These are phyloP conservation scores for Exophiala xenobiotica DNA, from an alignment of 2,329 filamentous ascomycete genomes.

Conservation along the genomic window DNA sequence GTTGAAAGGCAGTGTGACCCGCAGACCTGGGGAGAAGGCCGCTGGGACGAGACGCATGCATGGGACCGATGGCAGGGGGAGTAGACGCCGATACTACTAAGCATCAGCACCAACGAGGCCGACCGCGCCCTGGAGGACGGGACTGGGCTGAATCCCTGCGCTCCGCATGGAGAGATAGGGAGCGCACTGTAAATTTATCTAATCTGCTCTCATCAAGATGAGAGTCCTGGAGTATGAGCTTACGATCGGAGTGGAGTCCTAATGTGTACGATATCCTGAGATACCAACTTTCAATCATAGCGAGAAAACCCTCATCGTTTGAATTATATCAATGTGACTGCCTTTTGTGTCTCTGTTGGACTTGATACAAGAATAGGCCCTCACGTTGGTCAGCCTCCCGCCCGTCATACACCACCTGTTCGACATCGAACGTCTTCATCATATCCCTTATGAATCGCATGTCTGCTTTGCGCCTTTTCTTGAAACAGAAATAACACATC, in stretches of 20 bases:
- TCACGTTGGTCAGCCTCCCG: conserved; percentile 51
- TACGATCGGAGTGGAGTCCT: neutral
- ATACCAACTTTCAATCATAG: conserved; percentile 11
- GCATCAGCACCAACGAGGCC: neutral
- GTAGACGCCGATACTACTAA: conserved; percentile 28
- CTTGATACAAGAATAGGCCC: conserved; percentile 58
- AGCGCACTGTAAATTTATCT: conserved; percentile 13
- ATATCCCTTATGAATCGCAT: conserved; percentile 71
- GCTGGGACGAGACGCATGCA: conserved; percentile 72
- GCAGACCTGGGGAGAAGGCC: conserved; percentile 71
- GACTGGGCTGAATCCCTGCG: conserved; percentile 17
- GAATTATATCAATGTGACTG: neutral
- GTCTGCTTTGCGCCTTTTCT: conserved; percentile 81
- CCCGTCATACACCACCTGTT: conserved; percentile 63
- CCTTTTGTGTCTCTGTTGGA: conserved; percentile 15
- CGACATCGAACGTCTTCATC: conserved; percentile 64
- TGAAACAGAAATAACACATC: conserved; percentile 89
- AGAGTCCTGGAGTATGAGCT: conserved; percentile 3
- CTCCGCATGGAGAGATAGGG: conserved; percentile 20
- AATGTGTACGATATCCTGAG: neutral
- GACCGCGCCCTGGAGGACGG: neutral
- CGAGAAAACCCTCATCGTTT: neutral
- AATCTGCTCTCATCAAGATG: conserved; percentile 8
- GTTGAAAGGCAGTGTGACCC: conserved; percentile 67
- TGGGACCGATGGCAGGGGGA: conserved; percentile 66